phyloP scores from a whole-genome alignment of 306 rosid genomes.

The Dryas octopetala region DNA sequence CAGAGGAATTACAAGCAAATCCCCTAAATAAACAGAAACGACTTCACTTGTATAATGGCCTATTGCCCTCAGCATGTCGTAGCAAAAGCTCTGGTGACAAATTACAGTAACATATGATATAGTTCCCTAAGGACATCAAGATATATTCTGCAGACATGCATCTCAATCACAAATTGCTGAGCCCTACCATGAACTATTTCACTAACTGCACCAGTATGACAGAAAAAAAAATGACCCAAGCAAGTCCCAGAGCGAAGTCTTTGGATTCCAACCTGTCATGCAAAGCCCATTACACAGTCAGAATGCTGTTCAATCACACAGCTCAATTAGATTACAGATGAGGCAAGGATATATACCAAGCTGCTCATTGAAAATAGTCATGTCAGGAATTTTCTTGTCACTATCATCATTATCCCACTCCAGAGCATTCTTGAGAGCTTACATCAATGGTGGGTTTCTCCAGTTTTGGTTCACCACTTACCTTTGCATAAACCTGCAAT shows the following conservation, averaged over 20 bases:
- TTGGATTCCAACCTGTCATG: slow-evolving; percentile 79
- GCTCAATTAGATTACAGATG: background rate
- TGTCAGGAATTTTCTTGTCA: no score
- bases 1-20: no score
- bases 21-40: no score
- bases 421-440: no score
- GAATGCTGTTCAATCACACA: background rate
- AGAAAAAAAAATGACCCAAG: slow-evolving; percentile 58
- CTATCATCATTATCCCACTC: no score
- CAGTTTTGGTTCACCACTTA: no score
- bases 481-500: no score
- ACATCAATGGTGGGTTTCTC: no score
- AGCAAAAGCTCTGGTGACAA: no score
- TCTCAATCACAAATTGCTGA: slow-evolving; percentile 25
- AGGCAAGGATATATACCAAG: slow-evolving; percentile 52
- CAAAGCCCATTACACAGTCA: background rate
- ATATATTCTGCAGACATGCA: slow-evolving; percentile 25
- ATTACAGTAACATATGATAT: slow-evolving; percentile 29
- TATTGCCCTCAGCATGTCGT: no score
- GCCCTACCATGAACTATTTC: slow-evolving; percentile 31
- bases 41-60: no score
- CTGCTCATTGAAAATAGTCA: slow-evolving; percentile 76
- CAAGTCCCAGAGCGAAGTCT: slow-evolving; percentile 85
- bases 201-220: slow-evolving; percentile 23
- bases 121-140: slow-evolving; percentile 19